Evolutionary conservation across 768 basidiomycete genomes (phyloP), one percentile per base, ranked within the genome.

Genomic region (Psilocybe azurescens): DNA sequence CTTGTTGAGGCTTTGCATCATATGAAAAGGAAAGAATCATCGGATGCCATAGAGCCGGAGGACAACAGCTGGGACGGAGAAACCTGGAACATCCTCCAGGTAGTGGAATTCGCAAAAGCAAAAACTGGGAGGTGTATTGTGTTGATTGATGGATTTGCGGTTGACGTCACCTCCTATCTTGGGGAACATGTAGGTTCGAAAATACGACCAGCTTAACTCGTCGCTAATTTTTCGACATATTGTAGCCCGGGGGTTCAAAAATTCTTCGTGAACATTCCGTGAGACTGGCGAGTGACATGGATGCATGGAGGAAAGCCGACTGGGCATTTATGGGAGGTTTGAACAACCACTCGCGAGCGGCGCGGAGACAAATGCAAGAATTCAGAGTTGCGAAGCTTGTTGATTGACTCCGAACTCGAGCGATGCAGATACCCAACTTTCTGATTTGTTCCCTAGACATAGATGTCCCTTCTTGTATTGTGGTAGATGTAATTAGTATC

Each of bases 321-420:
- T 84, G 83, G 80, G 88, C 89, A 0, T 92, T 90, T 75, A 78
- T 82, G 58, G 89, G 90, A 14, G 90, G 89, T 13, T 74, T 90
- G 67, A 94, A 92, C 69, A 86, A 86, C 58, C 90, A 92, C 67
- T 87, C 88, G 13, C 77, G 82, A n/a, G 81, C 82, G 3, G 87
- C 87, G 13, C 78, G 73, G 63, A 75, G 74, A 65, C 74, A 79
- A 48, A 79, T 88, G 81, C 64, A 67, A n/a, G 76, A 82, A 51
- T 67, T 87, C 41, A 74, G 81, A 55, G 66, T 88, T 10, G 87
- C 86, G 18, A 80, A 71, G 58, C 55, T 84, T 28, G 66, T 64
- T 18, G 62, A 67, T 36, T 68, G 52, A 64, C 38, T 61, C 39
- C 24, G 39, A 20, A 16, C 14, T 44, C 14, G 14, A 5, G 11